These are phyloP conservation scores for Letharia columbiana DNA, from an alignment of 495 filamentous ascomycete species.

Conservation along the genomic window DNA sequence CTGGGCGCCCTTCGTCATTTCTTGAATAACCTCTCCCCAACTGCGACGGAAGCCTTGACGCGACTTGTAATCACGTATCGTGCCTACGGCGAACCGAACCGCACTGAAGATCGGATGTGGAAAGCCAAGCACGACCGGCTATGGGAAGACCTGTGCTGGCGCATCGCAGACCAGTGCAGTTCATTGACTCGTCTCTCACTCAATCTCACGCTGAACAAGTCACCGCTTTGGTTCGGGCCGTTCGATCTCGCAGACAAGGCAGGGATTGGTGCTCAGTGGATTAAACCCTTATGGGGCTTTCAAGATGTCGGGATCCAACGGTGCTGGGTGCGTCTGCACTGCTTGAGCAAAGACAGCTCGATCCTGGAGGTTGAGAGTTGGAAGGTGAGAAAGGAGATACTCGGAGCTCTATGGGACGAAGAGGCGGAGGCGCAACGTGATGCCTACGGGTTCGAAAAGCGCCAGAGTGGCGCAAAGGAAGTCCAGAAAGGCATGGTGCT, in stretches of 20 bases:
- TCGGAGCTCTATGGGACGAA: slow-evolving; percentile 17
- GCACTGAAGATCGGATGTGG: slow-evolving; percentile 11
- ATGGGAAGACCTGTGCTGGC: slow-evolving; percentile 21
- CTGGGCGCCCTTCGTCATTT: slow-evolving; percentile 19
- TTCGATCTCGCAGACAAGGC: slow-evolving; percentile 3
- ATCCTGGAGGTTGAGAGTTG: slow-evolving; percentile 22
- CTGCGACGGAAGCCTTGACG: slow-evolving; percentile 7
- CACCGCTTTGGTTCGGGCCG: slow-evolving; percentile 13
- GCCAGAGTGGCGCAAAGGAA: background rate
- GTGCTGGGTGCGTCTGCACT: slow-evolving; percentile 8
- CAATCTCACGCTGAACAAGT: slow-evolving; percentile 17
- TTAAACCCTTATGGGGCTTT: slow-evolving; percentile 16
- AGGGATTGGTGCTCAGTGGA: slow-evolving; percentile 13
- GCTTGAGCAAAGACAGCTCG: slow-evolving; percentile 2
- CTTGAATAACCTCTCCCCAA: slow-evolving; percentile 14
- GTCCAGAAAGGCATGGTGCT: background rate
- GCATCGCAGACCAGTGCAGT: slow-evolving; percentile 14
- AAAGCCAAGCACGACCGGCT: slow-evolving; percentile 20
- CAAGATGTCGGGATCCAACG: slow-evolving; percentile 13
- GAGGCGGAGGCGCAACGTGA: slow-evolving; percentile 9
- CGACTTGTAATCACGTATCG: slow-evolving; percentile 16
- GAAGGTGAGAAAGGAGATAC: slow-evolving; percentile 20
- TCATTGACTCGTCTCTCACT: slow-evolving; percentile 12
- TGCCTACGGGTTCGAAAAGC: slow-evolving; percentile 13
- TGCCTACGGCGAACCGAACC: slow-evolving; percentile 20